Evolutionary conservation across 2,329 filamentous ascomycete genomes (phyloP).

Genomic region (Penicillium sp.): DNA sequence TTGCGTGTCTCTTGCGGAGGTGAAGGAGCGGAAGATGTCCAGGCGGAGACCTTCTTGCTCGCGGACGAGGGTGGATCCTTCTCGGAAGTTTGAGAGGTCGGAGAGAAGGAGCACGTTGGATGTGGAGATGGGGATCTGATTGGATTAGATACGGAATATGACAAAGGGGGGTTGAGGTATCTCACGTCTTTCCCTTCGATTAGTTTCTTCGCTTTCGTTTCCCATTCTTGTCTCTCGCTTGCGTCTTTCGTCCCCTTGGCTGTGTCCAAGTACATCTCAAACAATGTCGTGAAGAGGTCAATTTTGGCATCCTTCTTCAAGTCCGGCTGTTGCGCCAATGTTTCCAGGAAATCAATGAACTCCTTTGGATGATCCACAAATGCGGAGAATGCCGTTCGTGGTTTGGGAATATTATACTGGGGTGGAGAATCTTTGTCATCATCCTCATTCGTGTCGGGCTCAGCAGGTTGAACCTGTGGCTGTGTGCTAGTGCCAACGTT

Average conservation of each 20-base stretch:
- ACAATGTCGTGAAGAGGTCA: conserved; percentile 89
- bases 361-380: conserved; percentile 92
- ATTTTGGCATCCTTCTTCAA: conserved; percentile 71
- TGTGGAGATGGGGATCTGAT: conserved; percentile 72
- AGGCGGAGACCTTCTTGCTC: conserved; percentile 89
- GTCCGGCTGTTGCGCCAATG: conserved; percentile 68
- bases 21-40: conserved; percentile 96
- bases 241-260: conserved; percentile 68
- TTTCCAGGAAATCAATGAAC: conserved; percentile 89
- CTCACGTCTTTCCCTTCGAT: conserved; percentile 71
- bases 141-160: conserved; percentile 11
- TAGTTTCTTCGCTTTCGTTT: conserved; percentile 81
- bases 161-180: conserved; percentile 2
- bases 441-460: conserved; percentile 27
- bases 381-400: conserved; percentile 86
- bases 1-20: conserved; percentile 81
- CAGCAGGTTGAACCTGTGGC: conserved; percentile 25
- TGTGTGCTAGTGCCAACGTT: conserved; percentile 55
- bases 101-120: conserved; percentile 92
- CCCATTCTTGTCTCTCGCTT: conserved; percentile 72
- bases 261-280: conserved; percentile 96
- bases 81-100: conserved; percentile 81
- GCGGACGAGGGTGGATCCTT: conserved; percentile 86
- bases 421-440: conserved; percentile 40
- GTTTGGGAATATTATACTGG: conserved; percentile 74